Percentiles rank a stretch among this genome's conserved stretches.
These are phyloP conservation scores for Syzygium syzygioides DNA, from an alignment of 441 rosid genomes.

Conservation along the genomic window DNA sequence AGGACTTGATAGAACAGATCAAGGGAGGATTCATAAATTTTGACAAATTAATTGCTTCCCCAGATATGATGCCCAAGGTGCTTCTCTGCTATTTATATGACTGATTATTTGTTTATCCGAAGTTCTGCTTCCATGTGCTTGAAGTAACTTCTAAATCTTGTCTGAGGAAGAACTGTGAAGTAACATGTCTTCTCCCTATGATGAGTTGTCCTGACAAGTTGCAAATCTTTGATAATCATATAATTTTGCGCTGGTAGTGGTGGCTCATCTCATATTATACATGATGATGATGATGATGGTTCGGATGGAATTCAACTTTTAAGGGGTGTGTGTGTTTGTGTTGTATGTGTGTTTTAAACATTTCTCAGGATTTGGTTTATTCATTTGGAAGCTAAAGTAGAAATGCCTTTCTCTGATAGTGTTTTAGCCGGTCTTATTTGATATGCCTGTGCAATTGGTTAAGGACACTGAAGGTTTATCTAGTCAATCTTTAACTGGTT, in stretches of 20 bases:
- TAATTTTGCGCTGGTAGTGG: not conserved
- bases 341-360: not conserved
- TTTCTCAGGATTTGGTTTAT: not conserved
- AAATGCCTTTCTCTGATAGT: not conserved
- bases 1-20: conserved; percentile 86
- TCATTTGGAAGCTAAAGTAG: not conserved
- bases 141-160: not conserved
- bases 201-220: not conserved
- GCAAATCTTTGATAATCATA: not conserved
- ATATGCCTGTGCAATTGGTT: not conserved
- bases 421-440: not conserved
- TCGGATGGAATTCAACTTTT: not conserved
- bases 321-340: not conserved
- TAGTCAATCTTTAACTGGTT: not conserved
- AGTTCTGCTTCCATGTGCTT: not conserved
- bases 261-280: not conserved
- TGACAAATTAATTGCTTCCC: conserved; percentile 95
- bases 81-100: conserved; percentile 12
- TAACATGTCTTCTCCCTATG: not conserved
- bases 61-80: conserved; percentile 99
- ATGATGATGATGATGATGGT: not conserved
- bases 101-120: not conserved
- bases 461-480: not conserved
- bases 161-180: not conserved
- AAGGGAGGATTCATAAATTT: conserved; percentile 98